Evolutionary conservation across 1,139 yeast species (phyloP), one percentile per base, ranked within the genome.

Genomic region (Diutina catenulata): DNA sequence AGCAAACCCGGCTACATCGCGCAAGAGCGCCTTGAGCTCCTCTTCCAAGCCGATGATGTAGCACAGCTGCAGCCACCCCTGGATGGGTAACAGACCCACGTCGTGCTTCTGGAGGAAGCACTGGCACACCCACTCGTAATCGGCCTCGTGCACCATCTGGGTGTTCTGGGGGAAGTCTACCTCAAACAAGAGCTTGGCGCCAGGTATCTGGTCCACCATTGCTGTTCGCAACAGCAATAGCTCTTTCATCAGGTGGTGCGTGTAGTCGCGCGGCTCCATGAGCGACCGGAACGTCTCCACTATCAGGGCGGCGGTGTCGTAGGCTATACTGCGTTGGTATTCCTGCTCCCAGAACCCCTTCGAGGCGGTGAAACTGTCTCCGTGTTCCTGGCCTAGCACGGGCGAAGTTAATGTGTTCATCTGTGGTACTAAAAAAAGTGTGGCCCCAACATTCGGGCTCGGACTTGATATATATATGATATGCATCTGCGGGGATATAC

Each of bases 51-150:
- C 35, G 4, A 31, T 31, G 25, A 31, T 31, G 13, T 31, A 31
- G 21, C 35, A 31, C 35, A 31, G 35, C 14, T 21, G 24, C 35
- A 31, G 35, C 35, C 35, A 31, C 16, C 21, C 35, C n/a, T 11
- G n/a, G 21, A 31, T 31, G 14, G 24, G 24, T 3, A 31, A 24
- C 19, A 21, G 15, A 3, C 15, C 15, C 3, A 14, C 18, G n/a
- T 20, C 11, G 19, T 21, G 35, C 24, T 5, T 10, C 7, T 20
- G 35, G 7, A 31, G 21, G 18, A 13, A 31, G 18, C 19, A 13
- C 16, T 31, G 24, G 4, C 20, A 16, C 16, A 31, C 35, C 35
- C 35, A 31, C 14, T 31, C 35, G 21, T 31, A 31, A 6, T 31
- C 35, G 9, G 35, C 10, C 14, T 31, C 35, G n/a, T 13, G 20